Percentiles rank a stretch among this genome's conserved stretches.
Conservation (phyloP, 2,329 filamentous ascomycete genomes). For the Fulvia fulva region DNA sequence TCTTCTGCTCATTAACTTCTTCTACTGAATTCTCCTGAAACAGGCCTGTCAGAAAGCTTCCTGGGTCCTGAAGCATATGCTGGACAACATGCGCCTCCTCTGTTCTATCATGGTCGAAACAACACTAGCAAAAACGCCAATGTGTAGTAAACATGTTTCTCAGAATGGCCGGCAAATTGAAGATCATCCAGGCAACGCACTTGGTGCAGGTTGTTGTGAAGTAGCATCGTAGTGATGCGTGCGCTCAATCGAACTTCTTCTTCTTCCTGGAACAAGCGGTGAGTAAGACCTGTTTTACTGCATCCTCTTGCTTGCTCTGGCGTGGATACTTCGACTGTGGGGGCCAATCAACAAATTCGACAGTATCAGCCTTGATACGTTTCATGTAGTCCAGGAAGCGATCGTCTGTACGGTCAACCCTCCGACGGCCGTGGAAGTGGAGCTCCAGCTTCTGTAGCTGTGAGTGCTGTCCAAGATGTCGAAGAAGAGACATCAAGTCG, state of each 20-base stretch:
- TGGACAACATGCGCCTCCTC: background rate
- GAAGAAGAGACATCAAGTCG: conserved; percentile 43
- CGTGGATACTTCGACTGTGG: conserved; percentile 20
- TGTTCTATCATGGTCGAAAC: background rate
- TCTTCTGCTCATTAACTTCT: background rate
- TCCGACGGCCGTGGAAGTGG: conserved; percentile 41
- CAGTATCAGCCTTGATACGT: conserved; percentile 42
- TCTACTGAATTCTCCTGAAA: conserved; percentile 6
- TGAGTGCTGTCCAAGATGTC: conserved; percentile 39
- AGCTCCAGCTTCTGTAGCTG: conserved; percentile 43
- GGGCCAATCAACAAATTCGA: conserved; percentile 33
- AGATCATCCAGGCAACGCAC: background rate
- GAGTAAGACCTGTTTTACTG: conserved; percentile 32
- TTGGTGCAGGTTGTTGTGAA: background rate
- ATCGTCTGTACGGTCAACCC: conserved; percentile 33
- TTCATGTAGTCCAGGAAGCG: conserved; percentile 45
- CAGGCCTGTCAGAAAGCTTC: background rate
- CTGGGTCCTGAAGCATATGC: background rate
- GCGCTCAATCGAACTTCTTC: conserved; percentile 20
- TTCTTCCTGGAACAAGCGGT: conserved; percentile 19
- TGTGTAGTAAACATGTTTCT: background rate
- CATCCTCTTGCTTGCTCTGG: conserved; percentile 33
- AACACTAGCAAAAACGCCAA: background rate
- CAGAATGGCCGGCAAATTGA: background rate
- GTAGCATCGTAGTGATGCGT: background rate